Conservation (phyloP, 176 grass and related monocot species). For the Puccinellia tenuiflora region DNA sequence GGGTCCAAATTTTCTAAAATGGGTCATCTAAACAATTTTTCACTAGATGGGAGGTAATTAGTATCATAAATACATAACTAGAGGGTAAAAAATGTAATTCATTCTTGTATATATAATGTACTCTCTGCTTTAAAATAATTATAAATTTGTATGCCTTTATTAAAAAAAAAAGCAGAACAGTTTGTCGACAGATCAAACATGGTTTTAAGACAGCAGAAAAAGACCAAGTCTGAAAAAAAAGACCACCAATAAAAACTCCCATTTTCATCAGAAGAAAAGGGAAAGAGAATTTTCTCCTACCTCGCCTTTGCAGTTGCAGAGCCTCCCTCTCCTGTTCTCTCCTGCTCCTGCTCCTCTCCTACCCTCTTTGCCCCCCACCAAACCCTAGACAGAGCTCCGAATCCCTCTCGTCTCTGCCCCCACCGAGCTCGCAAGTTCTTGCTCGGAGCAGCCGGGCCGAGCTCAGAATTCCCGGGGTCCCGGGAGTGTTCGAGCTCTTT, state of each 20-base stretch:
- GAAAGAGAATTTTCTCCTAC: constrained; percentile 6
- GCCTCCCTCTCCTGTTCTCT: neutral
- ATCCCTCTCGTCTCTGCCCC: constrained; percentile 5
- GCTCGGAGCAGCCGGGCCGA: neutral
- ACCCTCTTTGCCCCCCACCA: constrained; percentile 18
- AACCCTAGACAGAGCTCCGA: constrained; percentile 38
- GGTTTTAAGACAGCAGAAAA: neutral
- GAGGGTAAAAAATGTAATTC: too few species aligned
- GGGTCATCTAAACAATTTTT: too few species aligned
- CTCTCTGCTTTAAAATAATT: too few species aligned
- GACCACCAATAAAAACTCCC: neutral
- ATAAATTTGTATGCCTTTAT: too few species aligned
- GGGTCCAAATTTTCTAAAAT: too few species aligned
- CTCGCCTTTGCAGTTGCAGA: constrained; percentile 3
- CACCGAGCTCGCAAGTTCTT: neutral
- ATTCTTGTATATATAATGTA: too few species aligned
- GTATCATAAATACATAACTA: too few species aligned
- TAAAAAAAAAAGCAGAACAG: too few species aligned
- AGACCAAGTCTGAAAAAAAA: neutral
- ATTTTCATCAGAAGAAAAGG: neutral
- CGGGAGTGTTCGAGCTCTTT: neutral
- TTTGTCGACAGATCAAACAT: too few species aligned
- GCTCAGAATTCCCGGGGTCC: neutral
- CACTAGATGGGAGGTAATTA: too few species aligned
- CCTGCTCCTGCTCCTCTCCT: constrained; percentile 18